A percentile compares a stretch with the other conserved stretches of the same genome.
These are phyloP conservation scores for Antarctomyces pellizariae DNA, from an alignment of 495 filamentous ascomycete species.

Conservation along the genomic window DNA sequence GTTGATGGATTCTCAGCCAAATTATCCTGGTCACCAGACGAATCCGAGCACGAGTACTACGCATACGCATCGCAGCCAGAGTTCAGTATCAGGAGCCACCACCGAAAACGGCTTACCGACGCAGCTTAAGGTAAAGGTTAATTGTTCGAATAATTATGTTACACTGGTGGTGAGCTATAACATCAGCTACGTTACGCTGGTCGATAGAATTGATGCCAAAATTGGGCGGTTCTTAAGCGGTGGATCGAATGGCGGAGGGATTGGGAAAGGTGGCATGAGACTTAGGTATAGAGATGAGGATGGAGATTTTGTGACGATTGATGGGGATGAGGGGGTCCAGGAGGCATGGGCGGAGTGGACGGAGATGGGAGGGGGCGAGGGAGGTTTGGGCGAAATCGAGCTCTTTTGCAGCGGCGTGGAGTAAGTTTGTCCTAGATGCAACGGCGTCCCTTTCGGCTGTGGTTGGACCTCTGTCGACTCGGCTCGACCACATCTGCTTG, in stretches of 20 bases:
- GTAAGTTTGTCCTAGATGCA: conserved; percentile 2
- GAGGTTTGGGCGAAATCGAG: conserved; percentile 64
- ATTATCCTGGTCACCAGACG: too few species aligned
- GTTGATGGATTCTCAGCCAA: too few species aligned
- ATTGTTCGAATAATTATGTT: conserved; percentile 58
- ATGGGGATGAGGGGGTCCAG: conserved; percentile 84
- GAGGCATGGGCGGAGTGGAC: conserved; percentile 85
- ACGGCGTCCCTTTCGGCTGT: background rate
- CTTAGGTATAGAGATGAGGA: conserved; percentile 84
- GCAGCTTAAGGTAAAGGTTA: conserved; percentile 87
- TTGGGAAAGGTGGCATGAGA: conserved; percentile 52
- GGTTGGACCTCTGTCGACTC: too few species aligned
- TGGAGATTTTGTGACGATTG: conserved; percentile 76
- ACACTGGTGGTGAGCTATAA: conserved; percentile 83
- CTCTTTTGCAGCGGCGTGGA: conserved; percentile 30
- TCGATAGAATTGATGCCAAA: conserved; percentile 93
- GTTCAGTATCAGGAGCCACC: too few species aligned
- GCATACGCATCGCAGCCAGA: too few species aligned
- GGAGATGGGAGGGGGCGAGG: conserved; percentile 43
- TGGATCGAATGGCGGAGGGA: conserved; percentile 57
- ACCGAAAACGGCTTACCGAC: too few species aligned
- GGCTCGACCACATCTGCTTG: too few species aligned
- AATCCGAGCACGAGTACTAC: too few species aligned
- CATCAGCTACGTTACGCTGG: conserved; percentile 76
- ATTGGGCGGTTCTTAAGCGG: conserved; percentile 59